These are phyloP conservation scores for Fusarium neocosmosporiellum DNA, from an alignment of 2,329 filamentous ascomycete genomes.

Conservation along the genomic window DNA sequence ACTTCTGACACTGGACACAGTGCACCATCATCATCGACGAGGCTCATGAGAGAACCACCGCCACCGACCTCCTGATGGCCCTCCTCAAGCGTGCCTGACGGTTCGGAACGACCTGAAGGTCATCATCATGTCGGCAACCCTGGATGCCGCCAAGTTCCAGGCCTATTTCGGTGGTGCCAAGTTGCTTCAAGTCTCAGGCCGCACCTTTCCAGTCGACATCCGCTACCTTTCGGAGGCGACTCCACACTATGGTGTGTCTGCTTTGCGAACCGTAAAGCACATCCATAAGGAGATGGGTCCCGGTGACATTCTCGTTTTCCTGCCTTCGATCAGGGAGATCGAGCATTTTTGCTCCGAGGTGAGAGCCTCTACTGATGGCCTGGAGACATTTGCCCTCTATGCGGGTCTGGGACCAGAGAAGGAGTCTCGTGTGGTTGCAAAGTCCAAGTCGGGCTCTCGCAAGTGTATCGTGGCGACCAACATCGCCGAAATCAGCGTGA, in stretches of 20 bases:
- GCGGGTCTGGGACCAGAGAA: slow-evolving; percentile 69
- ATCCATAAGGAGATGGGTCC: slow-evolving; percentile 91
- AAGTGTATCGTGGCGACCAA: slow-evolving; percentile 97
- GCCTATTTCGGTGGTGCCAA: neutral
- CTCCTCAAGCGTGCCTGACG: slow-evolving; percentile 5
- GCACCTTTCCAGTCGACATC: slow-evolving; percentile 2
- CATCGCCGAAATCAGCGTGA: slow-evolving; percentile 96
- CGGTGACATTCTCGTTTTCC: slow-evolving; percentile 92
- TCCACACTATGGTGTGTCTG: neutral
- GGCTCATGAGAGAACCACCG: slow-evolving; percentile 23
- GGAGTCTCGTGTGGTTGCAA: neutral
- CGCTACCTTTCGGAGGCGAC: neutral
- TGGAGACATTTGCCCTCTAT: slow-evolving; percentile 93
- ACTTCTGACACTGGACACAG: neutral
- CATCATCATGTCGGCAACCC: slow-evolving; percentile 12
- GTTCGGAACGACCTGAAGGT: slow-evolving; percentile 8
- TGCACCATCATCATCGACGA: slow-evolving; percentile 25
- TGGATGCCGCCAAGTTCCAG: neutral
- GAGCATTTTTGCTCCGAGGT: slow-evolving; percentile 57
- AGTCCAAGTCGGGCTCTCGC: slow-evolving; percentile 54
- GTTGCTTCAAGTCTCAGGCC: neutral
- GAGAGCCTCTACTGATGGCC: slow-evolving; percentile 57
- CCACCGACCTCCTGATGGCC: slow-evolving; percentile 15
- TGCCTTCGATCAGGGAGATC: slow-evolving; percentile 97
- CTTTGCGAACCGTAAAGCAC: slow-evolving; percentile 55